Percentiles rank a stretch among this genome's conserved stretches.
phyloP scores from a whole-genome alignment of 2,329 filamentous ascomycete genomes.

The Davidsoniella virescens region DNA sequence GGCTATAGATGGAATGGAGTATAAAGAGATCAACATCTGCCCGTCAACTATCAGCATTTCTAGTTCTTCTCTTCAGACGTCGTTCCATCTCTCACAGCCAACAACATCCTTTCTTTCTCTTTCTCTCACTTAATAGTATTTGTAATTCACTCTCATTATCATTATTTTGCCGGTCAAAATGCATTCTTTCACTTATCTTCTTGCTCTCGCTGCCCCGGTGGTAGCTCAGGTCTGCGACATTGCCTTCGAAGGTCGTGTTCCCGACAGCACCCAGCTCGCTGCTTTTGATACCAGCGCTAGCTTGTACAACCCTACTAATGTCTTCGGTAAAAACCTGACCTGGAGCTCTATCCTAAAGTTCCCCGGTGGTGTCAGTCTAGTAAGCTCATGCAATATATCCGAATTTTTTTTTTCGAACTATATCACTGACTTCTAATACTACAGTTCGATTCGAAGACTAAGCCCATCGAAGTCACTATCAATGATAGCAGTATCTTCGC shows the following conservation, averaged over 20 bases:
- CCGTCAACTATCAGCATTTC: too few relatives aligned
- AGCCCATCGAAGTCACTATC: slow-evolving; percentile 38
- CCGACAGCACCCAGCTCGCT: slow-evolving; percentile 21
- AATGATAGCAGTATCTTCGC: slow-evolving; percentile 43
- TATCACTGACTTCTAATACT: slow-evolving; percentile 1
- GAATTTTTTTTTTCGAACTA: not conserved
- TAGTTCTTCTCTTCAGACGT: slow-evolving; percentile 1
- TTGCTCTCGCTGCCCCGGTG: slow-evolving; percentile 18
- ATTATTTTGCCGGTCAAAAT: slow-evolving; percentile 12
- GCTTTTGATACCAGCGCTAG: slow-evolving; percentile 27
- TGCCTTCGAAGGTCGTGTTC: slow-evolving; percentile 30
- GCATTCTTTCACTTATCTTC: slow-evolving; percentile 18
- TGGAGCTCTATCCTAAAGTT: slow-evolving; percentile 35
- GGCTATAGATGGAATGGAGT: too few relatives aligned
- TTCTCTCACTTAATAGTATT: slow-evolving; percentile 3
- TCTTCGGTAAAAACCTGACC: slow-evolving; percentile 34
- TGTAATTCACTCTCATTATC: not conserved
- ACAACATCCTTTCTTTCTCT: slow-evolving; percentile 4
- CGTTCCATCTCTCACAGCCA: not conserved
- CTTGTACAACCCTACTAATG: slow-evolving; percentile 34
- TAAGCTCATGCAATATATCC: slow-evolving; percentile 16
- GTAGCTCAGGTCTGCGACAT: slow-evolving; percentile 13
- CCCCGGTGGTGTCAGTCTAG: slow-evolving; percentile 24
- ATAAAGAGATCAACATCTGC: too few relatives aligned
- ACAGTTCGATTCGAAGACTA: slow-evolving; percentile 27